Base-by-base conservation (phyloP, 2,329 filamentous ascomycete genomes). In the Penicillium capsulatum region DNA sequence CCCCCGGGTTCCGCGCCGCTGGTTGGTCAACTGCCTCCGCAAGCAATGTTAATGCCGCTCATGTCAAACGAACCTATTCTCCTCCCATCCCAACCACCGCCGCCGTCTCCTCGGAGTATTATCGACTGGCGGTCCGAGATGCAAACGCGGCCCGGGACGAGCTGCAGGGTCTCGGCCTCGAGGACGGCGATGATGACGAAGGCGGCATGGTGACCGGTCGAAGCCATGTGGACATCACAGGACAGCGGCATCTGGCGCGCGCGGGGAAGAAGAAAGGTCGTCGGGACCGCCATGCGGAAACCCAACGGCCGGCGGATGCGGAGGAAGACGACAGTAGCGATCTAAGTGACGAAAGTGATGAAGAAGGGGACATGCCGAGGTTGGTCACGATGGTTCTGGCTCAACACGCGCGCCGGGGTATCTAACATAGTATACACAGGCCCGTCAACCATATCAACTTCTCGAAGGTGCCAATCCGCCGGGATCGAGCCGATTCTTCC, bases 371-470 rank as follows among this genome's bases (percentile, higher is more conserved):
- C 15, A 28, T 28, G 31, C 58, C 60, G 51, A 63, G 61, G 66
- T 65, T 38, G 36, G 53, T 55, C 9, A 30, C 33, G n/a, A n/a
- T n/a, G 35, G 15, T 7, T 14, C 34, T 17, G 16, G 8, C 19
- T 15, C 31, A 32, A 20, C 17, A 14, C 19, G n/a, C n/a, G n/a
- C n/a, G n/a, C n/a, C n/a, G n/a, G n/a, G n/a, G n/a, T n/a, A n/a
- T n/a, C n/a, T n/a, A n/a, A n/a, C n/a, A n/a, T n/a, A n/a, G n/a
- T n/a, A n/a, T n/a, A n/a, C 19, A 9, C 19, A 22, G 84, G 38
- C 84, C 86, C 31, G 84, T 84, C 2, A 87, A 94, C 60, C 87
- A 94, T 63, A 95, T 97, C 62, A 90, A 91, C 59, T 98, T 98
- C 65, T 81, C 85, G 34, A 97, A 97, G 67, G 91, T 96, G 86